Evolutionary conservation across 164 flowering plant species (phyloP), one percentile per base, ranked within the genome.

Genomic region (Berberis vulgaris): DNA sequence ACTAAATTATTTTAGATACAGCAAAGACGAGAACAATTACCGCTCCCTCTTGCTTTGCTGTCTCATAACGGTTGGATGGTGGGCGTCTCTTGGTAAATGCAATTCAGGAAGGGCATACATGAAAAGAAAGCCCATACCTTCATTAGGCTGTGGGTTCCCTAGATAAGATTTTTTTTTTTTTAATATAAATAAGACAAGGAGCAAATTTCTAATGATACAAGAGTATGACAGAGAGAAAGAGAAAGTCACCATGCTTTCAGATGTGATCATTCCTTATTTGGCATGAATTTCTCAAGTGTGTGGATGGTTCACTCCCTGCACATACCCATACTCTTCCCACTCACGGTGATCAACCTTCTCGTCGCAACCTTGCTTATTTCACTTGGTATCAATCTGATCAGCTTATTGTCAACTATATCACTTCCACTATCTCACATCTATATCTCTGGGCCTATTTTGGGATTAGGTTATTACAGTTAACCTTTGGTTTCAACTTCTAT

Each of bases 21-120:
- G 8, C 50, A 66, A 3, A 42, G 44, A 49, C 47, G 13, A 65
- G 60, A n/a, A 41, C 59, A 9, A 11, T 41, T 83, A 91, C 98
- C 81, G 46, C 91, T 72, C 96, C 99, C 73, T 91, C 97, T 74
- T 91, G 96, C 81, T 88, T 95, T 64, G 99, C 98, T 52, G 89
- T 79, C 74, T 95, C 97, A 69, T 95, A 95, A 60, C 96, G 96
- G 57, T 95, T 26, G 26, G 26, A 26, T 26, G 26, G 26, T 26
- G 26, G 26, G 0, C 26, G 26, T 26, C 26, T 26, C 26, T 26
- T 26, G 26, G 26, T 26, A 26, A 26, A 26, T 26, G 26, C 26
- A 26, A 26, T 26, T 26, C 26, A 26, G 26, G 26, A 26, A 26
- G 26, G 26, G 26, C 26, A 26, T 26, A 26, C 26, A 26, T 26